phyloP scores from a whole-genome alignment of 306 rosid species.

The Vicia villosa region DNA sequence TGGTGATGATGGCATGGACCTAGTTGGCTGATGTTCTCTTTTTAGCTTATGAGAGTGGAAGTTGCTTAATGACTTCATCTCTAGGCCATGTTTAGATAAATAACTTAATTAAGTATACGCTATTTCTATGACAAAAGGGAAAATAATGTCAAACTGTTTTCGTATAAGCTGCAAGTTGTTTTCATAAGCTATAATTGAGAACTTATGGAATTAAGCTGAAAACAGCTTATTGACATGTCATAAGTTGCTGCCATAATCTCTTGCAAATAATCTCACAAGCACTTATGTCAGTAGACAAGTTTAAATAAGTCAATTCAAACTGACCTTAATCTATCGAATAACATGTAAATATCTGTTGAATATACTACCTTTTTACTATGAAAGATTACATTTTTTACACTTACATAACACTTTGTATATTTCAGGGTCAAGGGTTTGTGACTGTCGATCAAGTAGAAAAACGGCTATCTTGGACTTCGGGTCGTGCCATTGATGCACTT shows the following conservation, averaged over 20 bases:
- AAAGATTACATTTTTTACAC: slow-evolving; percentile 8
- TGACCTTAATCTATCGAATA: not conserved
- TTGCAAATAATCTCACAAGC: no score
- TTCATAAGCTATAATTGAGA: no score
- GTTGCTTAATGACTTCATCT: not conserved
- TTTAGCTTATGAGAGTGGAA: not conserved
- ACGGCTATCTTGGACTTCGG: slow-evolving; percentile 81
- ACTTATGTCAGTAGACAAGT: no score
- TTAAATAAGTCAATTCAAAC: no score
- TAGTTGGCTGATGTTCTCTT: not conserved
- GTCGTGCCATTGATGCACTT: slow-evolving; percentile 88
- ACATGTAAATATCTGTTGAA: not conserved
- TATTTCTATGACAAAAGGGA: no score
- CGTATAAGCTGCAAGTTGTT: no score
- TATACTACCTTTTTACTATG: no score
- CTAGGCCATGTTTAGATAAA: not conserved
- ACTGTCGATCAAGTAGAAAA: slow-evolving; percentile 81
- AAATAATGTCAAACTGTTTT: no score
- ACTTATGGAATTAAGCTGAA: no score
- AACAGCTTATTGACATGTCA: no score
- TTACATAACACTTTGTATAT: slow-evolving; percentile 25
- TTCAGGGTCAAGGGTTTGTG: slow-evolving; percentile 88
- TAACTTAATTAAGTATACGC: no score
- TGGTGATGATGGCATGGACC: not conserved
- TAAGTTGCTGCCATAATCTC: no score